Percentiles rank a stretch among this genome's conserved stretches.
These are phyloP conservation scores for Extremus antarcticus DNA, from an alignment of 495 filamentous ascomycete genomes.

Conservation along the genomic window DNA sequence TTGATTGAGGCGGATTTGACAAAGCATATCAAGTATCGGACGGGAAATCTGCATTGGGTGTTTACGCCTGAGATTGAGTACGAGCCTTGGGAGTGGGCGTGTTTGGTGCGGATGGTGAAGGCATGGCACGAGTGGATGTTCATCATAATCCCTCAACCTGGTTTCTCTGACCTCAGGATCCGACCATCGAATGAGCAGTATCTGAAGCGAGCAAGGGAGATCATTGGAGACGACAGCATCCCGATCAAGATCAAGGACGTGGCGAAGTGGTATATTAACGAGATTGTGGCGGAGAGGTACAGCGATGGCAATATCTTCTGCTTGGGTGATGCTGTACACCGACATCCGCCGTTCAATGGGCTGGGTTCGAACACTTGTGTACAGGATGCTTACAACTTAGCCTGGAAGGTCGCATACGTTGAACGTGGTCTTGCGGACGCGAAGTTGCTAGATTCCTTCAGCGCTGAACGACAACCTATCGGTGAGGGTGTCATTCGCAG, in stretches of 20 bases:
- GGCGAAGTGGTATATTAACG: constrained; percentile 43
- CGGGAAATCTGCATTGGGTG: constrained; percentile 49
- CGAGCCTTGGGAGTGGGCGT: constrained; percentile 33
- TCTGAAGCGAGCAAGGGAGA: constrained; percentile 31
- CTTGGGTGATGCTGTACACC: constrained; percentile 43
- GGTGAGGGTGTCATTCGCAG: constrained; percentile 36
- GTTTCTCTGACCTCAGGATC: constrained; percentile 25
- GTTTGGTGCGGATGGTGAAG: constrained; percentile 42
- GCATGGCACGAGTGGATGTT: constrained; percentile 49
- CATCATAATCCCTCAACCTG: constrained; percentile 36
- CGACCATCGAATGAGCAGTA: constrained; percentile 35
- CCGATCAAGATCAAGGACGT: constrained; percentile 36
- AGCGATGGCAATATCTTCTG: constrained; percentile 33
- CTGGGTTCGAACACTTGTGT: constrained; percentile 45
- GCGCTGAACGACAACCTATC: constrained; percentile 40
- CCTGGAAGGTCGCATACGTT: constrained; percentile 46
- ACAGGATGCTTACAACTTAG: constrained; percentile 45
- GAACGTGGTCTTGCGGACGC: constrained; percentile 32
- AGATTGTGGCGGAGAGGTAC: constrained; percentile 37
- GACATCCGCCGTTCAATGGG: constrained; percentile 42
- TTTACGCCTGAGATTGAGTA: constrained; percentile 38
- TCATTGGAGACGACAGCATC: constrained; percentile 43
- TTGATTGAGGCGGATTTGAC: constrained; percentile 43
- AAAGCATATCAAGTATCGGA: constrained; percentile 36
- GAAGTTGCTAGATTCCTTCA: constrained; percentile 39